These are phyloP conservation scores for Phlebiopsis flavidoalba DNA, from an alignment of 768 basidiomycete species.

Conservation along the genomic window DNA sequence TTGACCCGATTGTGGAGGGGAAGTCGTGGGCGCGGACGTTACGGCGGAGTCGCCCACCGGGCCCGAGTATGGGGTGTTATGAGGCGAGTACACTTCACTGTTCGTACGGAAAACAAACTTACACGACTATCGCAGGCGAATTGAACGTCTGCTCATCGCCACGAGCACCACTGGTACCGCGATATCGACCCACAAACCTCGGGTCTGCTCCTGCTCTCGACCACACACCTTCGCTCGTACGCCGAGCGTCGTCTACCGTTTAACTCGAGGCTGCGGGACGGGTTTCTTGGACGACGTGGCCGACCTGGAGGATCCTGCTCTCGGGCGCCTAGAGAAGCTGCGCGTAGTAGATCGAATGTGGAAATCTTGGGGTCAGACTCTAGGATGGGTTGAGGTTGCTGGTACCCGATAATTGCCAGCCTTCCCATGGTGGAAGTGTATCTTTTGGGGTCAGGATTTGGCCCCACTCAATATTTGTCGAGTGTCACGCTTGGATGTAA, in stretches of 20 bases:
- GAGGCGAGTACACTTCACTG: slow-evolving; percentile 38
- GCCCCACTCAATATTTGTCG: not conserved
- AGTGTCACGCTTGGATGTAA: not conserved
- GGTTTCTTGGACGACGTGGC: slow-evolving; percentile 83
- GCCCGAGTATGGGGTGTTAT: slow-evolving; percentile 65
- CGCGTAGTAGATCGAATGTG: slow-evolving; percentile 82
- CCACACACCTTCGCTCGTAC: slow-evolving; percentile 61
- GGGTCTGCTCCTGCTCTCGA: slow-evolving; percentile 68
- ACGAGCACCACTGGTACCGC: slow-evolving; percentile 30
- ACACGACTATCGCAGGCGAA: slow-evolving; percentile 35
- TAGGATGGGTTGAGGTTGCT: slow-evolving; percentile 47
- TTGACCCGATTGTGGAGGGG: slow-evolving; percentile 45
- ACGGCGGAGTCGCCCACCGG: slow-evolving; percentile 53
- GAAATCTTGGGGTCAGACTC: slow-evolving; percentile 73
- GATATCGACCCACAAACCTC: slow-evolving; percentile 53
- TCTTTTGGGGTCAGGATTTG: not conserved
- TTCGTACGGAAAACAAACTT: not conserved
- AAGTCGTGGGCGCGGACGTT: slow-evolving; percentile 41
- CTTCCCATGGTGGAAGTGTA: not conserved
- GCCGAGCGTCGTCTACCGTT: slow-evolving; percentile 52
- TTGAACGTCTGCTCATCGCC: slow-evolving; percentile 63
- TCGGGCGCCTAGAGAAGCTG: slow-evolving; percentile 69
- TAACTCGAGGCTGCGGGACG: slow-evolving; percentile 59
- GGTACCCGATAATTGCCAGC: not conserved
- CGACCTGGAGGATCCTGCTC: slow-evolving; percentile 71